These are phyloP conservation scores for Cercospora citrullina DNA, from an alignment of 2,329 filamentous ascomycete species.

Conservation along the genomic window DNA sequence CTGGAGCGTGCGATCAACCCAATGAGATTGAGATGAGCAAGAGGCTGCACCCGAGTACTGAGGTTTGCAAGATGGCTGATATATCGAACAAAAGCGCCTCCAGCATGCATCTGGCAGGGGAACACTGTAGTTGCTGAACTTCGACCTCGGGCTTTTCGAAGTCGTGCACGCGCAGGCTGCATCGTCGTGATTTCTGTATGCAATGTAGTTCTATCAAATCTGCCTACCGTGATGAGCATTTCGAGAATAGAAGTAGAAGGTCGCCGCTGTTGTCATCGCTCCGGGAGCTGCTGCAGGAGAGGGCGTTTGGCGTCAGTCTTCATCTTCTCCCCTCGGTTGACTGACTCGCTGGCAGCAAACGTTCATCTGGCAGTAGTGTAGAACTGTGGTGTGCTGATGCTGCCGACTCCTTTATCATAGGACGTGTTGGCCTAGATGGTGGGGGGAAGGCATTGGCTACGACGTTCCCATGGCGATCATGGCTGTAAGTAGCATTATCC, in stretches of 20 bases:
- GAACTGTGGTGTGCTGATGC: not conserved
- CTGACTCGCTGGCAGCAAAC: not conserved
- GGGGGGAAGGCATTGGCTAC: not conserved
- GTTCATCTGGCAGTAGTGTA: not conserved
- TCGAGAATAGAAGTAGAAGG: not conserved
- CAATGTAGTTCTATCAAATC: not conserved
- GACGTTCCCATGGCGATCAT: not conserved
- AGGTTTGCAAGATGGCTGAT: not conserved
- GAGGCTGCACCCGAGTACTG: not conserved
- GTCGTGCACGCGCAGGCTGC: not conserved
- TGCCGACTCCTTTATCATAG: not conserved
- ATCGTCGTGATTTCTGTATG: not conserved
- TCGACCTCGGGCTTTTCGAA: not conserved
- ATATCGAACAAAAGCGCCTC: not conserved
- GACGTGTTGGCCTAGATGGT: not conserved
- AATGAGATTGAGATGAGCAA: not conserved
- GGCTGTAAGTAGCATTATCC: not conserved
- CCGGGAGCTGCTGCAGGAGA: slow-evolving; percentile 10
- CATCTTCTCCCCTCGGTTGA: not conserved
- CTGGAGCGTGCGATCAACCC: not conserved
- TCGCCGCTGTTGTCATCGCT: slow-evolving; percentile 1
- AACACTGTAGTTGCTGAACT: not conserved
- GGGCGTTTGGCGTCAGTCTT: not conserved
- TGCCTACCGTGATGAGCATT: not conserved
- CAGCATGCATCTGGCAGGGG: not conserved